These are phyloP conservation scores for Gautieria morchelliformis DNA, from an alignment of 768 basidiomycete genomes.

Conservation along the genomic window DNA sequence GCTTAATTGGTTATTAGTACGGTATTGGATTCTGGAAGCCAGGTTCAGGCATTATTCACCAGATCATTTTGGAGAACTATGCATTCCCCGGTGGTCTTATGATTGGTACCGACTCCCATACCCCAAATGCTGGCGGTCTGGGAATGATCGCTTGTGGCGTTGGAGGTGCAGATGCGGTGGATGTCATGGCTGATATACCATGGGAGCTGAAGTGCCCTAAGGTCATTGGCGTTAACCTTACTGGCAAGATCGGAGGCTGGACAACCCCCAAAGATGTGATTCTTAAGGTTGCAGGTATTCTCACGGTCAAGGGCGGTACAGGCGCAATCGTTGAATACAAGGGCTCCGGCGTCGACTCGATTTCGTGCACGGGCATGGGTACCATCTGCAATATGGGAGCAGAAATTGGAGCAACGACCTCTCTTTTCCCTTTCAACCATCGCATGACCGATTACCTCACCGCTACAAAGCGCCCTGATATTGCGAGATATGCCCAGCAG, in stretches of 20 bases:
- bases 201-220: constrained; percentile 99
- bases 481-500: constrained; percentile 78
- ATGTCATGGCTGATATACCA: constrained; percentile 95
- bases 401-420: constrained; percentile 98
- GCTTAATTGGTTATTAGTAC: constrained; percentile 41
- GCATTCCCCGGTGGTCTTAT: constrained; percentile 98
- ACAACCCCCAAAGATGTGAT: constrained; percentile 99
- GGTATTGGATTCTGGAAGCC: constrained; percentile 99
- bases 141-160: constrained; percentile 99
- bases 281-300: constrained; percentile 96
- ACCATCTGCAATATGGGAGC: constrained; percentile 99
- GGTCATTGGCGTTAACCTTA: constrained; percentile 95
- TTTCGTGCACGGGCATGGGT: constrained; percentile 98
- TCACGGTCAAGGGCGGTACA: constrained; percentile 99
- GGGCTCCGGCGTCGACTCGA: constrained; percentile 88
- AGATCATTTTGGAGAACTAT: constrained; percentile 99
- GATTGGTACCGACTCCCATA: constrained; percentile 99
- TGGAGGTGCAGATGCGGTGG: constrained; percentile 98
- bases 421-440: constrained; percentile 95
- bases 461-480: constrained; percentile 86
- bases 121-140: constrained; percentile 97
- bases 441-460: constrained; percentile 91
- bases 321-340: constrained; percentile 98
- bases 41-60: constrained; percentile 97
- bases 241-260: constrained; percentile 93